Conservation (phyloP, 2,329 filamentous ascomycete species). For the Metarhizium album region DNA sequence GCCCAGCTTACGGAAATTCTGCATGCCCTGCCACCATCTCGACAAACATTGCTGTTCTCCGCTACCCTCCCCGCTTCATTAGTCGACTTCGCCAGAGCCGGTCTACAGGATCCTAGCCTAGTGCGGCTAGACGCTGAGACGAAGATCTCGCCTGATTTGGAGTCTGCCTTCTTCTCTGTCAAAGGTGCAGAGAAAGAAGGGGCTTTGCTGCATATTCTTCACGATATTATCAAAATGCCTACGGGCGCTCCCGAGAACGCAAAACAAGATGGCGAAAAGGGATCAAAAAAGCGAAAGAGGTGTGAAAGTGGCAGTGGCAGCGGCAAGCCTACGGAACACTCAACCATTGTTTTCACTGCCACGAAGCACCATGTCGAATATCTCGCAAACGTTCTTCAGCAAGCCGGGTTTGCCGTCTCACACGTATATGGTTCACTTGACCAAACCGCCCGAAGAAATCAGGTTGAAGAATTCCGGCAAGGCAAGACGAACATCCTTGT, state of each 20-base stretch:
- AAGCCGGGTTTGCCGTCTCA: conserved; percentile 79
- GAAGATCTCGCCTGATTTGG: conserved; percentile 91
- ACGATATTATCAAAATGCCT: conserved; percentile 89
- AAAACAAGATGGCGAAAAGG: conserved; percentile 32
- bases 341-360: conserved; percentile 87
- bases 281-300: conserved; percentile 64
- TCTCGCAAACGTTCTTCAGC: conserved; percentile 64
- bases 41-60: conserved; percentile 91
- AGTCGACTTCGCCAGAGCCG: conserved; percentile 90
- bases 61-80: conserved; percentile 88
- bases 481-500: conserved; percentile 85
- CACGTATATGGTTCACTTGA: conserved; percentile 93
- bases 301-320: conserved; percentile 37
- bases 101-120: conserved; percentile 82
- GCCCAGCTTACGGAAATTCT: conserved; percentile 89
- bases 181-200: conserved; percentile 93
- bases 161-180: conserved; percentile 88
- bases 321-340: conserved; percentile 71
- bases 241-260: conserved; percentile 47
- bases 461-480: conserved; percentile 80
- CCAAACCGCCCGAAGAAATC: conserved; percentile 82
- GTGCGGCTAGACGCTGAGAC: conserved; percentile 88
- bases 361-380: conserved; percentile 99
- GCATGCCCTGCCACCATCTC: conserved; percentile 68
- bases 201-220: conserved; percentile 75